Percentiles rank a stretch among this genome's conserved stretches.
Evolutionary conservation across 2,329 filamentous ascomycete genomes (phyloP).

Genomic region (Nannizzia gypsea): DNA sequence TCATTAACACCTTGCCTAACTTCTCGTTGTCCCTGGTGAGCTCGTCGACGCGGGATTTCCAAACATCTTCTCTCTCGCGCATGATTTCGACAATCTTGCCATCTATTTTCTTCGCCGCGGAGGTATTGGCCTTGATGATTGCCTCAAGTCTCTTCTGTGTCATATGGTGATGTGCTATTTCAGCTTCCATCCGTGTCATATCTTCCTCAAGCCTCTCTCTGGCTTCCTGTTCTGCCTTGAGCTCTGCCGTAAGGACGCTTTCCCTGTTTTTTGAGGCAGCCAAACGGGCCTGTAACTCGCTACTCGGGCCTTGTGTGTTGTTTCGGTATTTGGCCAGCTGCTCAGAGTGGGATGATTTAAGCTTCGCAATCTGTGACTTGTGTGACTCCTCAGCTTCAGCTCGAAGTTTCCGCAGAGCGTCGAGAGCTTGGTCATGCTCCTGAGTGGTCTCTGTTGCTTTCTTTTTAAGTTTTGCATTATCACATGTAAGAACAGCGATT

Average conservation of each 20-base stretch:
- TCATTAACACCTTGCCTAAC: constrained; percentile 31
- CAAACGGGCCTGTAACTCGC: constrained; percentile 27
- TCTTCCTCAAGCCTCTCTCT: constrained; percentile 15
- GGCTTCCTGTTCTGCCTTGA: constrained; percentile 20
- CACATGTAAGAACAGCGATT: constrained; percentile 26
- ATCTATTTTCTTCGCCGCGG: constrained; percentile 29
- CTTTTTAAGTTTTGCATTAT: constrained; percentile 22
- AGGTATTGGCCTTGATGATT: constrained; percentile 30
- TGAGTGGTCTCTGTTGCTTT: constrained; percentile 23
- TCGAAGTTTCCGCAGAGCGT: constrained; percentile 23
- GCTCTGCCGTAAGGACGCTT: constrained; percentile 23
- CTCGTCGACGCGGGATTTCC: constrained; percentile 31
- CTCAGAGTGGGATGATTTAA: constrained; percentile 28
- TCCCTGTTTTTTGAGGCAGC: constrained; percentile 26
- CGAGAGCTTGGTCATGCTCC: constrained; percentile 23
- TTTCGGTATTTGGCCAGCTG: constrained; percentile 28
- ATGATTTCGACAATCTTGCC: constrained; percentile 29
- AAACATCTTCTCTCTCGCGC: constrained; percentile 34
- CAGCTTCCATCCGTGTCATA: constrained; percentile 8
- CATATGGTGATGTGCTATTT: constrained; percentile 19
- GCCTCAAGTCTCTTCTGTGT: constrained; percentile 19
- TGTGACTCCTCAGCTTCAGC: constrained; percentile 20
- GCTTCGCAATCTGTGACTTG: constrained; percentile 25
- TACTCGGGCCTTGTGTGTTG: constrained; percentile 28
- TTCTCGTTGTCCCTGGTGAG: constrained; percentile 31